A percentile compares a stretch with the other conserved stretches of the same genome.
Conservation (phyloP, 306 rosid species). For the Vigna hirtella region DNA sequence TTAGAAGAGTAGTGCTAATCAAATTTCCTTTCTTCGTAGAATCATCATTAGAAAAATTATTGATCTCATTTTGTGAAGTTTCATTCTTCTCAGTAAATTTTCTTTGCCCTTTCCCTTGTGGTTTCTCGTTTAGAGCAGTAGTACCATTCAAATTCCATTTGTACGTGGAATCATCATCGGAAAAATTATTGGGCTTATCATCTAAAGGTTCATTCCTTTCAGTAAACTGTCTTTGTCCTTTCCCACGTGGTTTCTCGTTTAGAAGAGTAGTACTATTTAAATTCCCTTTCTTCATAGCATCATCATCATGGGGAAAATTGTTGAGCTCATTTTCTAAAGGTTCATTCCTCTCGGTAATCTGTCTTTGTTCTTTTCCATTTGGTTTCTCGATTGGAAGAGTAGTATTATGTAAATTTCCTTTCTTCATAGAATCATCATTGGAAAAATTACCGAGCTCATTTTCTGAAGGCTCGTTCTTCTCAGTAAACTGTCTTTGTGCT, state of each 20-base stretch:
- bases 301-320: slow-evolving; percentile 49
- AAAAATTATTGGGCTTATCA: slow-evolving; percentile 44
- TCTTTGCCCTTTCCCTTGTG: slow-evolving; percentile 40
- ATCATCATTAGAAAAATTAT: too few relatives aligned
- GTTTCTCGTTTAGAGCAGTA: slow-evolving; percentile 40
- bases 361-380: slow-evolving; percentile 44
- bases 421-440: slow-evolving; percentile 48
- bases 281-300: slow-evolving; percentile 43
- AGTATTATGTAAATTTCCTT: slow-evolving; percentile 43
- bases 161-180: slow-evolving; percentile 48
- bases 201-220: slow-evolving; percentile 43
- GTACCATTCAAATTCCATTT: slow-evolving; percentile 43
- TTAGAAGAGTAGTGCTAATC: too few relatives aligned
- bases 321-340: slow-evolving; percentile 48
- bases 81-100: neutral
- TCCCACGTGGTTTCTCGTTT: slow-evolving; percentile 44
- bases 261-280: slow-evolving; percentile 38
- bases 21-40: too few relatives aligned
- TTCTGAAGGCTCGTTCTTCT: slow-evolving; percentile 42
- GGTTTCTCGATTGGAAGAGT: slow-evolving; percentile 42
- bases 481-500: slow-evolving; percentile 34
- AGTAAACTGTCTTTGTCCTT: slow-evolving; percentile 37
- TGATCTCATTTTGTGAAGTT: too few relatives aligned
- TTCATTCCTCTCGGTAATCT: slow-evolving; percentile 36
- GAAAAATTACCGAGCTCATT: slow-evolving; percentile 48